Conservation (phyloP, 2,329 filamentous ascomycete species). For the Ceratocystis alfenasii region DNA sequence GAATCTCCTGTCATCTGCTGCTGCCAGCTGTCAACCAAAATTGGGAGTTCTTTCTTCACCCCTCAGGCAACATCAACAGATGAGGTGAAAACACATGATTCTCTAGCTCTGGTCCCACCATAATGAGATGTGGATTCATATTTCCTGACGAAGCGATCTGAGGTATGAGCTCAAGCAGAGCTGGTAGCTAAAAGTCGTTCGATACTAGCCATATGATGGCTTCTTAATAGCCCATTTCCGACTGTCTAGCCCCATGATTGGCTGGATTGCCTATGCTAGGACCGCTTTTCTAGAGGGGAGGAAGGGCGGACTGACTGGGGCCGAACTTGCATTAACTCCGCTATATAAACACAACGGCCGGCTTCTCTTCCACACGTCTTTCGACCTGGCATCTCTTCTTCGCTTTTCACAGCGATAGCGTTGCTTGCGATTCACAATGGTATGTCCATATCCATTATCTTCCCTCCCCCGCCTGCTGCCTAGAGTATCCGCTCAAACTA, state of each 20-base stretch:
- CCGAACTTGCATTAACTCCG: background rate
- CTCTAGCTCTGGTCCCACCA: background rate
- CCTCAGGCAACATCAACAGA: background rate
- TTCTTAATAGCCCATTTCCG: no score
- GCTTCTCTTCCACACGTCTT: background rate
- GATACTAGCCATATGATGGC: background rate
- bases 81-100: background rate
- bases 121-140: background rate
- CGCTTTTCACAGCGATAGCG: background rate
- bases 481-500: background rate
- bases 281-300: background rate
- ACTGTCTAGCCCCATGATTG: background rate
- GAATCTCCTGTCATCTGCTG: background rate
- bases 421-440: background rate
- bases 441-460: background rate
- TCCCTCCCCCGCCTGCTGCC: background rate
- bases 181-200: background rate
- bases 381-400: background rate
- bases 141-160: background rate
- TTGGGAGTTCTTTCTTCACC: background rate
- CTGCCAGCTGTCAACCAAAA: background rate
- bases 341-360: background rate
- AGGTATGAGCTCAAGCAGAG: background rate
- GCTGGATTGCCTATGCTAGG: background rate
- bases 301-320: background rate